Conservation (phyloP, 1,284 basidiomycete species). For the Papiliotrema nemorosa region DNA sequence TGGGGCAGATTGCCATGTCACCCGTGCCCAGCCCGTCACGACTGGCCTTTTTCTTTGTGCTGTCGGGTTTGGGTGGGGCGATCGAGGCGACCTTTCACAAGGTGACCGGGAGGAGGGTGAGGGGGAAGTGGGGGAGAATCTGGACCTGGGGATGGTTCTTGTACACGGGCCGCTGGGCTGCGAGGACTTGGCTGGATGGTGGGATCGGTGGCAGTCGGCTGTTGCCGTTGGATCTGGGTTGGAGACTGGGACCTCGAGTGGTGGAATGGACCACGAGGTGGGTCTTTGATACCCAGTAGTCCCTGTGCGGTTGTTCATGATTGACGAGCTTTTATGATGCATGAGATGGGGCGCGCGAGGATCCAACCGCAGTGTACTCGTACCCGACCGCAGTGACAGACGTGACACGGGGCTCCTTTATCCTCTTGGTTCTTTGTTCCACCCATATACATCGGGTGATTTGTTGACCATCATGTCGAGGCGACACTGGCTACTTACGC, state of each 20-base stretch:
- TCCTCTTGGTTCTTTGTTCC: too few relatives aligned
- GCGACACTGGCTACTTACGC: too few relatives aligned
- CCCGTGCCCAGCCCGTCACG: conserved; percentile 31
- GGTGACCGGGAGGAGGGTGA: conserved; percentile 36
- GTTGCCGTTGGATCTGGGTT: conserved; percentile 1
- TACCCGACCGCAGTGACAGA: too few relatives aligned
- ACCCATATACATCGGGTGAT: too few relatives aligned
- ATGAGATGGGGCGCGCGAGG: too few relatives aligned
- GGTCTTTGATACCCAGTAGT: background rate
- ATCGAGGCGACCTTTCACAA: conserved; percentile 35
- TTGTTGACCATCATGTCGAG: too few relatives aligned
- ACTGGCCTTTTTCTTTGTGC: conserved; percentile 37
- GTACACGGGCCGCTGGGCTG: conserved; percentile 19
- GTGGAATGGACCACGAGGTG: background rate
- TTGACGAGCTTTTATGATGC: too few relatives aligned
- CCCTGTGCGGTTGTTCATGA: too few relatives aligned
- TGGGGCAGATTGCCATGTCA: conserved; percentile 36
- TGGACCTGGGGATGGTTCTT: conserved; percentile 40
- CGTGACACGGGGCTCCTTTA: too few relatives aligned
- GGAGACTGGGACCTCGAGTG: background rate
- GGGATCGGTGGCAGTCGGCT: conserved; percentile 30
- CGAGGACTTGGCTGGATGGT: conserved; percentile 35
- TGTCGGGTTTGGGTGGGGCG: conserved; percentile 32
- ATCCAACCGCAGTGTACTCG: too few relatives aligned
- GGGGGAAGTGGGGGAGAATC: conserved; percentile 33